These are phyloP conservation scores for Gossypium turneri DNA, from an alignment of 345 rosid species.

Conservation along the genomic window DNA sequence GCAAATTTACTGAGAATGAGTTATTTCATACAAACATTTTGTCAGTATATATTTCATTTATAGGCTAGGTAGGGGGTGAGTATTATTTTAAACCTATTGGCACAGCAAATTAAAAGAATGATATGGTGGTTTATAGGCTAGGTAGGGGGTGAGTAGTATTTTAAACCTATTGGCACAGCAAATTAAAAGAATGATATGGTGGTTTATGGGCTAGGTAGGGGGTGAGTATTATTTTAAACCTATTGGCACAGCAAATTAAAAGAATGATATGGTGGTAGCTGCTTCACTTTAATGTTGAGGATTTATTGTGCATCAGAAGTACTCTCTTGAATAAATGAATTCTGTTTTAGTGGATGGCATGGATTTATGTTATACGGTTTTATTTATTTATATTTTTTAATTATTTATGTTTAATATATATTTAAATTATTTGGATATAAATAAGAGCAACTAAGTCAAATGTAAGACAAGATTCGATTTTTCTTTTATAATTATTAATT, in stretches of 20 bases:
- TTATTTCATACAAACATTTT: background rate
- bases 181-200: too few species aligned
- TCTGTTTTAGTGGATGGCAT: background rate
- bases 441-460: too few species aligned
- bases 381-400: background rate
- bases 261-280: background rate
- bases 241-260: background rate
- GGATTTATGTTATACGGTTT: background rate
- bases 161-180: background rate
- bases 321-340: background rate
- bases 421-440: background rate
- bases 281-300: background rate
- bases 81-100: background rate
- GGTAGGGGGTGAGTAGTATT: background rate
- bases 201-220: background rate
- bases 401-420: background rate
- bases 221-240: background rate
- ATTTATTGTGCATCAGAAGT: slow-evolving; percentile 4
- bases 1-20: too few species aligned
- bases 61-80: background rate
- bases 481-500: too few species aligned
- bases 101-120: background rate
- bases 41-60: background rate
- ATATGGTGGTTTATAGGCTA: background rate
- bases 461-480: too few species aligned